Evolutionary conservation across 2,329 filamentous ascomycete species (phyloP).

Genomic region (Phyllosticta citrichinensis): DNA sequence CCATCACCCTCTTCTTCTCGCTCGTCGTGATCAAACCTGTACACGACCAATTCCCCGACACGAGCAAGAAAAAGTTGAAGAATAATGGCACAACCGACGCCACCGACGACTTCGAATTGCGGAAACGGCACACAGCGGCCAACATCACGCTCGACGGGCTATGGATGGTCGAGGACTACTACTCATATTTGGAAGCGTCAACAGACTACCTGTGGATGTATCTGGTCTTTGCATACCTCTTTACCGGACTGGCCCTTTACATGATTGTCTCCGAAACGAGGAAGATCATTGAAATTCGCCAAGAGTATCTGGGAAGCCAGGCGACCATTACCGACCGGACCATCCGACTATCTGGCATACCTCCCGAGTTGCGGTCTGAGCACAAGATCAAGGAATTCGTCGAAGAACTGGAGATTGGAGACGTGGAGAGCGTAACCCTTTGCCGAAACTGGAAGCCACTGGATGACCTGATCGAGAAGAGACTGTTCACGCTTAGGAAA

Average conservation of each 20-base stretch:
- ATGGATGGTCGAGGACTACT: conserved; percentile 4
- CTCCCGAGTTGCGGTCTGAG: conserved; percentile 66
- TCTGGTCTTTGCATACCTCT: conserved; percentile 88
- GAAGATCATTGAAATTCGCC: conserved; percentile 73
- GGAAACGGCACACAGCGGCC: background rate
- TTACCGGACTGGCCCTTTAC: conserved; percentile 72
- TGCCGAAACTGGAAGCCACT: conserved; percentile 80
- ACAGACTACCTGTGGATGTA: conserved; percentile 79
- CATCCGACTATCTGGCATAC: conserved; percentile 83
- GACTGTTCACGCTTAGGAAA: conserved; percentile 55
- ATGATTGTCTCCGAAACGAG: conserved; percentile 75
- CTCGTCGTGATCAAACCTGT: conserved; percentile 74
- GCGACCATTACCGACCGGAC: conserved; percentile 94
- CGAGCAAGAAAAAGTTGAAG: conserved; percentile 27
- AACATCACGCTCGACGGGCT: background rate
- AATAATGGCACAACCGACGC: conserved; percentile 13
- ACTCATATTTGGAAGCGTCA: conserved; percentile 19
- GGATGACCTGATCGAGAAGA: conserved; percentile 61
- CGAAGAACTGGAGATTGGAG: conserved; percentile 78
- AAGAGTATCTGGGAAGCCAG: conserved; percentile 86
- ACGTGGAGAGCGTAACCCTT: conserved; percentile 76
- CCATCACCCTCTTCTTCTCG: conserved; percentile 71
- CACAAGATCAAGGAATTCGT: conserved; percentile 76
- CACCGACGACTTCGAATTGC: conserved; percentile 1
- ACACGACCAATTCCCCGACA: conserved; percentile 54